Evolutionary conservation across 1,284 basidiomycete species (phyloP).

Genomic region (Stereum hirsutum): DNA sequence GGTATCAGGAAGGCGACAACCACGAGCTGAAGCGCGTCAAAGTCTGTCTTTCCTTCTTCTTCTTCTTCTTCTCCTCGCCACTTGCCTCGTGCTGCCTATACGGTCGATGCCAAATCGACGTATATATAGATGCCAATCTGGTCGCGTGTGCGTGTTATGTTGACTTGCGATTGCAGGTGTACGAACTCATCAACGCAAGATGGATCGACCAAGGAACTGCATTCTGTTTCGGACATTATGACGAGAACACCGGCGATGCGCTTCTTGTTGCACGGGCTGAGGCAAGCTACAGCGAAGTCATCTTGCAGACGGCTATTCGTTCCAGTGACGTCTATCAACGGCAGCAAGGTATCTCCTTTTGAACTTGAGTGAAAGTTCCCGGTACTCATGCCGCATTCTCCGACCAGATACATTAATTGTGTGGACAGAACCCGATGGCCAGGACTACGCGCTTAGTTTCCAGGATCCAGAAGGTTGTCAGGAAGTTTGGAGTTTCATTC

Average conservation of each 20-base stretch:
- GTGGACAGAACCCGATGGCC: constrained; percentile 94
- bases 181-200: constrained; percentile 79
- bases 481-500: constrained; percentile 97
- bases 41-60: constrained; percentile 9
- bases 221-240: constrained; percentile 84
- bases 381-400: constrained; percentile 4
- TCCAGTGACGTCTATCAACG: constrained; percentile 84
- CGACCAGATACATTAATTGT: constrained; percentile 89
- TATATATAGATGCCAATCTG: too few relatives aligned
- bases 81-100: not conserved
- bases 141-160: too few relatives aligned
- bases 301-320: constrained; percentile 68
- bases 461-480: constrained; percentile 94
- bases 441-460: constrained; percentile 95
- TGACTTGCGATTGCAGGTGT: constrained; percentile 70
- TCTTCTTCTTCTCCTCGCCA: not conserved
- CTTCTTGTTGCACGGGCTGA: constrained; percentile 81
- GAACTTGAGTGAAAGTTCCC: too few relatives aligned
- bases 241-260: constrained; percentile 71
- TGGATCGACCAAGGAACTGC: constrained; percentile 96
- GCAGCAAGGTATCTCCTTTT: constrained; percentile 68
- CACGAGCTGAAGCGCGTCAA: constrained; percentile 30
- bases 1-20: constrained; percentile 24
- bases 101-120: too few relatives aligned
- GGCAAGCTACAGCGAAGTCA: constrained; percentile 57